Evolutionary conservation across 495 filamentous ascomycete species (phyloP).

Genomic region (Aspergillus biplanus): DNA sequence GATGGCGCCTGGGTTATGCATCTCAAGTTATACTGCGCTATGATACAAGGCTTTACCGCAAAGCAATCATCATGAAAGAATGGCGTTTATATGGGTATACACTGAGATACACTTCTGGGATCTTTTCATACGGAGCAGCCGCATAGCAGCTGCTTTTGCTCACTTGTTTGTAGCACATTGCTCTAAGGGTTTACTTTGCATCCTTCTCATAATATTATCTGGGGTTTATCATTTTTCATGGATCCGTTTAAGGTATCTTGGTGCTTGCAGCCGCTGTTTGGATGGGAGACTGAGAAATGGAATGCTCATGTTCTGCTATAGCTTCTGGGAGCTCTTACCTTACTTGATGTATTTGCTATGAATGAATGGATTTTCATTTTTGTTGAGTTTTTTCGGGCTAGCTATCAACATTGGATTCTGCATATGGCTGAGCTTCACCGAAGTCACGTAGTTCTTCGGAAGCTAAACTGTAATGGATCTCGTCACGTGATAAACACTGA

Average conservation of each 20-base stretch:
- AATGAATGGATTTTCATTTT: background rate
- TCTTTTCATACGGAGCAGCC: conserved; percentile 7
- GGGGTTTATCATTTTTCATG: background rate
- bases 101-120: conserved; percentile 24
- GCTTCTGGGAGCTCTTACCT: background rate
- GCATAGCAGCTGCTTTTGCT: conserved; percentile 12
- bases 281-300: background rate
- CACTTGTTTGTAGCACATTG: conserved; percentile 14
- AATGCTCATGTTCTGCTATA: background rate
- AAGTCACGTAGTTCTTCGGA: background rate
- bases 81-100: conserved; percentile 25
- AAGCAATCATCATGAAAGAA: conserved; percentile 15
- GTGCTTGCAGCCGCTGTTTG: background rate
- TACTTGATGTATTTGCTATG: background rate
- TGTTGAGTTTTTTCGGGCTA: background rate
- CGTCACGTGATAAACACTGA: conserved; percentile 24
- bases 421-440: background rate
- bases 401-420: background rate
- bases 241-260: background rate
- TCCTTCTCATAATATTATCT: conserved; percentile 7
- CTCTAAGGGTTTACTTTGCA: conserved; percentile 12
- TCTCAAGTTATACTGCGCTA: conserved; percentile 7
- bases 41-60: conserved; percentile 19
- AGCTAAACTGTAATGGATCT: background rate
- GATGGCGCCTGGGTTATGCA: conserved; percentile 11